Base-by-base conservation (phyloP, 2,329 filamentous ascomycete genomes). In the Lomentospora prolificans region DNA sequence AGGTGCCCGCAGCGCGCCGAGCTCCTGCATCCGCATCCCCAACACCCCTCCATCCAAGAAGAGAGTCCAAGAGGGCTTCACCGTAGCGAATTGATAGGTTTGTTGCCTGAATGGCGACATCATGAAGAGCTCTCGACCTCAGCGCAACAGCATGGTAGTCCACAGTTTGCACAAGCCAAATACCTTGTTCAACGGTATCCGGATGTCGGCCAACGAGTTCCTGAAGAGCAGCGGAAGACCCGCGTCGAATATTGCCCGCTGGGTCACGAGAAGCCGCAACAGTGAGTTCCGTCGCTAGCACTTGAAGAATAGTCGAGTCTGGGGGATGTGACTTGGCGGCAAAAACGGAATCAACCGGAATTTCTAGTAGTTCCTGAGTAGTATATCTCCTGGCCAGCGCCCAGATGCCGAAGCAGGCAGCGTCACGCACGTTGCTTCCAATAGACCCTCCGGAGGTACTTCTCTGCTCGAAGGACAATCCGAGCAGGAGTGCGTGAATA, bases 371-470 rank as follows among this genome's bases (percentile, higher is more conserved):
- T 67, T 97, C 92, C 0, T 74, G 65, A 0, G 90, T 96, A 1
- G 82, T 84, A 64, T 97, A 99, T 55, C 92, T 85, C 56, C 94
- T 81, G 22, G 92, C 89, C 6, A 97, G 69, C 1, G 91, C 87
- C 94, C 94, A 99, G 24, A 97, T 86, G 5, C 94, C 94, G 67
- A 97, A 99, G 67, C 91, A 96, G 3, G 94, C 90, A 10, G 94
- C 92, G 72, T 99, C 94, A 50, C 94, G 83, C 14, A 99, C 91
- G 62, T 95, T 96, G 1, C 89, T 86, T 2, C 94, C 94, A 9
- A 92, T 77, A 3, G 89, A 91, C 10, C 80, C 84, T n/a, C 94
- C 92, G 3, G 89, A 90, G 0, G 89, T 81, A 50, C 86, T 88
- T 57, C 91, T 81, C 64, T 96, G 90, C 68, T 99, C 91, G 65